A percentile compares a stretch with the other conserved stretches of the same genome.
phyloP scores from a whole-genome alignment of 1,284 basidiomycete genomes.

The Flammula alnicola region DNA sequence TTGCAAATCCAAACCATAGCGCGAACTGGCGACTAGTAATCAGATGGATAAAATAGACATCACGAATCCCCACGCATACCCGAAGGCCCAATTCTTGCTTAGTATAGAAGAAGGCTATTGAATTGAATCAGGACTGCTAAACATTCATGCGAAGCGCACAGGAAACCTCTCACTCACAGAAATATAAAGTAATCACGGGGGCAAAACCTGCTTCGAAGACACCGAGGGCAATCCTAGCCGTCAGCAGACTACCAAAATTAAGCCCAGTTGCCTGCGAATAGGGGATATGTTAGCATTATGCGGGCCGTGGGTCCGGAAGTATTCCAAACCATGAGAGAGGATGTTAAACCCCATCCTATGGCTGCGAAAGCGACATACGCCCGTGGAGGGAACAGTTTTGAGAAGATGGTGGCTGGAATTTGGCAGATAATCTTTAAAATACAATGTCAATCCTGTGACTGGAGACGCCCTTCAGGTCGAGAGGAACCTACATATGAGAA shows the following conservation, averaged over 20 bases:
- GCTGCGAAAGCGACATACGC: constrained; percentile 69
- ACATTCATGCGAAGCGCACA: background rate
- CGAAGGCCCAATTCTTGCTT: constrained; percentile 72
- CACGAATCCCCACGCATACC: constrained; percentile 30
- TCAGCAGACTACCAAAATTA: constrained; percentile 59
- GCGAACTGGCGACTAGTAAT: constrained; percentile 48
- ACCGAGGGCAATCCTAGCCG: constrained; percentile 65
- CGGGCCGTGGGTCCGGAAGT: background rate
- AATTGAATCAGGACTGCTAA: background rate
- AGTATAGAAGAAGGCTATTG: constrained; percentile 74
- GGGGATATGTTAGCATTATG: constrained; percentile 7
- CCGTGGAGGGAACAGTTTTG: constrained; percentile 70
- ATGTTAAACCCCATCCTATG: constrained; percentile 72
- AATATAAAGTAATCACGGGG: constrained; percentile 74
- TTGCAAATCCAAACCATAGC: constrained; percentile 81
- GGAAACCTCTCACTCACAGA: constrained; percentile 50
- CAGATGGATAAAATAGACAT: background rate
- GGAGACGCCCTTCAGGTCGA: background rate
- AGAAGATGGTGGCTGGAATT: constrained; percentile 68
- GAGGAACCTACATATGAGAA: constrained; percentile 67
- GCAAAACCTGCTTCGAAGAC: constrained; percentile 77
- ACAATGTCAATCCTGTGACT: background rate
- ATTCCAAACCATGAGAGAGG: constrained; percentile 65
- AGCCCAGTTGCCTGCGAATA: constrained; percentile 56
- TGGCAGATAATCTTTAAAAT: constrained; percentile 63